Conservation (phyloP, 169 alveolate genomes). For the Cryptosporidium andersoni region DNA sequence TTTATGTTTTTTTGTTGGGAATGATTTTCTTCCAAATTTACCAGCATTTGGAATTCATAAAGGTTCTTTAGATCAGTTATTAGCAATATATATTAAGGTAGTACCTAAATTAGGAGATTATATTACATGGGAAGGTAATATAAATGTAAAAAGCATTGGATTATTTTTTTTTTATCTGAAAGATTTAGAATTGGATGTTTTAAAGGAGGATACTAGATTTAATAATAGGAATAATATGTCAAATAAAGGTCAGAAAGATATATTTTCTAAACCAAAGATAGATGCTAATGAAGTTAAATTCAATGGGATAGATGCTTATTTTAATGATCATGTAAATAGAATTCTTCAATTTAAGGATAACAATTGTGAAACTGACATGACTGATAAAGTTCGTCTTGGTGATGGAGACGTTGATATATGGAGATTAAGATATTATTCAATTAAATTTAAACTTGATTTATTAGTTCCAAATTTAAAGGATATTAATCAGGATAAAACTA, state of each 20-base stretch:
- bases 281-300: neutral
- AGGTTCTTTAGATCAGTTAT: constrained; percentile 96
- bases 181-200: constrained; percentile 43
- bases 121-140: constrained; percentile 86
- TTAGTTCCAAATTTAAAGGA: neutral
- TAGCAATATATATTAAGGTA: constrained; percentile 89
- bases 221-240: neutral
- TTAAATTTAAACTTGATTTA: constrained; percentile 16
- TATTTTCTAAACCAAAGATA: neutral
- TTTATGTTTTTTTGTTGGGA: constrained; percentile 96
- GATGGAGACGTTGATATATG: neutral
- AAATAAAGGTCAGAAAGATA: neutral
- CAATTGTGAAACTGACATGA: neutral
- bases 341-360: neutral
- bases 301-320: too few relatives aligned
- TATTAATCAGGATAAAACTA: neutral
- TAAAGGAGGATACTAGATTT: constrained; percentile 37
- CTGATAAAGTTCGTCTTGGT: neutral
- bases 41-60: constrained; percentile 92
- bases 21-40: constrained; percentile 96
- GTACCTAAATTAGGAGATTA: constrained; percentile 89
- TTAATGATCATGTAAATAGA: too few relatives aligned
- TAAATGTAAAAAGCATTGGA: constrained; percentile 73
- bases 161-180: constrained; percentile 20
- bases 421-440: constrained; percentile 33